A percentile compares a stretch with the other conserved stretches of the same genome.
Conservation (phyloP, 2,329 filamentous ascomycete species). For the Trichoderma harzianum region DNA sequence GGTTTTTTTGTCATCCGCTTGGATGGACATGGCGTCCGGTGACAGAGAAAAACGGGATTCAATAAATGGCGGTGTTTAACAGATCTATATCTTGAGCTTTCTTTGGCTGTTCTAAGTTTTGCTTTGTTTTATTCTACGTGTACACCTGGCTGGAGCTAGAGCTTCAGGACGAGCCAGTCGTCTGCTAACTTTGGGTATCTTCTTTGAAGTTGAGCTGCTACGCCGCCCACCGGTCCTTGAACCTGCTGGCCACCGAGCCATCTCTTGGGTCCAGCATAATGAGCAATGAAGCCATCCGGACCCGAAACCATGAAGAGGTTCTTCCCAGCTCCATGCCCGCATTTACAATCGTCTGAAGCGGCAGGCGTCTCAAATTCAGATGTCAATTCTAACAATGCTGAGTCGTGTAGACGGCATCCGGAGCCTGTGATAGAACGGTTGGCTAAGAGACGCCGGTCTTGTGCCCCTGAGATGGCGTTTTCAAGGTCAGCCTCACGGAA, state of each 20-base stretch:
- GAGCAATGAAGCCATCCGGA: slow-evolving; percentile 81
- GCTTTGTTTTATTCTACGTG: neutral
- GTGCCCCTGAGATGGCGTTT: slow-evolving; percentile 26
- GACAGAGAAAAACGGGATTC: neutral
- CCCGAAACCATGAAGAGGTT: slow-evolving; percentile 82
- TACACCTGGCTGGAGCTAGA: slow-evolving; percentile 34
- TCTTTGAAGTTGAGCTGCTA: slow-evolving; percentile 59
- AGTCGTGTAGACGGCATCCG: slow-evolving; percentile 31
- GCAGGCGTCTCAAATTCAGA: slow-evolving; percentile 32
- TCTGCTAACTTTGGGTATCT: slow-evolving; percentile 35
- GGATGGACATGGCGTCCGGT: too few relatives aligned
- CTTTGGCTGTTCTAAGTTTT: neutral
- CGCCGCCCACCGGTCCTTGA: slow-evolving; percentile 70
- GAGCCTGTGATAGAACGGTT: neutral
- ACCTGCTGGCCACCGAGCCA: slow-evolving; percentile 70
- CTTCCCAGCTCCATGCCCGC: slow-evolving; percentile 39
- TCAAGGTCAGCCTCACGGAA: slow-evolving; percentile 56
- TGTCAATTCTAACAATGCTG: slow-evolving; percentile 28
- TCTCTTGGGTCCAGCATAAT: slow-evolving; percentile 74
- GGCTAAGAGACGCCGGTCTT: neutral
- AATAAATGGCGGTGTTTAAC: neutral
- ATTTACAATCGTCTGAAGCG: slow-evolving; percentile 25
- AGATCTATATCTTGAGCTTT: neutral
- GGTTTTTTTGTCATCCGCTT: too few relatives aligned
- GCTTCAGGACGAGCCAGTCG: slow-evolving; percentile 54